A percentile compares a stretch with the other conserved stretches of the same genome.
Evolutionary conservation across 257 asterid genomes (phyloP).

Genomic region (Thymus mandschuricus): DNA sequence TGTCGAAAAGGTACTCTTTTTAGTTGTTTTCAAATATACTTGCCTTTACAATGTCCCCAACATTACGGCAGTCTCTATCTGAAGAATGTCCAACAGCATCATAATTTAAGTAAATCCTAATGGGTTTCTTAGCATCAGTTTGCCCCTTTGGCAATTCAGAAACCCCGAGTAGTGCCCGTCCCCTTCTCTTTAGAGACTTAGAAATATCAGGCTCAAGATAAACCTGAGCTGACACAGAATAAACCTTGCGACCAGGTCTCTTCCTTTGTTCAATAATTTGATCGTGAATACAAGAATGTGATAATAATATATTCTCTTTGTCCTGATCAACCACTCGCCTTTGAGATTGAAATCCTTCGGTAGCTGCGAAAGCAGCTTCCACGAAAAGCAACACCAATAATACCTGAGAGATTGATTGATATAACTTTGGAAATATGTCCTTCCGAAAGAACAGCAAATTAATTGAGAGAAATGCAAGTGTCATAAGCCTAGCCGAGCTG

Average conservation of each 20-base stretch:
- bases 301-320: conserved; percentile 42
- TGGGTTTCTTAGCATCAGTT: conserved; percentile 72
- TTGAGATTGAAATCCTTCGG: conserved; percentile 44
- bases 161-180: conserved; percentile 69
- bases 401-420: conserved; percentile 51
- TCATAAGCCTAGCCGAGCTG: conserved; percentile 19
- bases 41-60: conserved; percentile 90
- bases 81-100: conserved; percentile 99
- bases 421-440: conserved; percentile 9
- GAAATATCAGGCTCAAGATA: conserved; percentile 55
- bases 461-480: not conserved
- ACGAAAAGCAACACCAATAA: conserved; percentile 58
- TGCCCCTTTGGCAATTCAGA: conserved; percentile 42
- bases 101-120: conserved; percentile 88
- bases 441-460: not conserved
- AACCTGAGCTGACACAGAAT: conserved; percentile 83
- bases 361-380: conserved; percentile 54
- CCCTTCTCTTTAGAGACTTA: conserved; percentile 47
- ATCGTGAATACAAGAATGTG: conserved; percentile 95
- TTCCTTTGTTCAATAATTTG: conserved; percentile 84
- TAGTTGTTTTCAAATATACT: conserved; percentile 30
- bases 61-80: conserved; percentile 84
- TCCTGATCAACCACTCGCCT: conserved; percentile 49
- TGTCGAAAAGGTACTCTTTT: not conserved
- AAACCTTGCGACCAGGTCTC: conserved; percentile 79